Percentiles rank a stretch among this genome's conserved stretches.
These are phyloP conservation scores for Pseudogymnoascus sp. DNA, from an alignment of 2,329 filamentous ascomycete species.

Conservation along the genomic window DNA sequence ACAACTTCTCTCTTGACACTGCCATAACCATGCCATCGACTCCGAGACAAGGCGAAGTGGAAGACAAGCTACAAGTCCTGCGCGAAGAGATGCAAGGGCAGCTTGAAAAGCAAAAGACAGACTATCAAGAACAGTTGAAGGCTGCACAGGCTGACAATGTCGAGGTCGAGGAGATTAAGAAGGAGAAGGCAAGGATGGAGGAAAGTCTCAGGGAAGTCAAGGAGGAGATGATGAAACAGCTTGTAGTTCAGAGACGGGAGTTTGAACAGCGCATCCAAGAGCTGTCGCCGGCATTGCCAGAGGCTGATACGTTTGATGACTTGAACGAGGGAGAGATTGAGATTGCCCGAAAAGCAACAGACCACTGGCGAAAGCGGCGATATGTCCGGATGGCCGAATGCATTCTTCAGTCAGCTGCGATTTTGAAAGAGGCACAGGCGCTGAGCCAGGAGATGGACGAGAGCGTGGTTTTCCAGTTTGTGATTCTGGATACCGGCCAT, in stretches of 20 bases:
- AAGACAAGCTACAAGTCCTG: constrained; percentile 64
- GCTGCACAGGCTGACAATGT: constrained; percentile 64
- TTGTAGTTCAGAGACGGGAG: constrained; percentile 72
- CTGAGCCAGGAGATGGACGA: constrained; percentile 97
- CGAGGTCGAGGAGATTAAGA: constrained; percentile 74
- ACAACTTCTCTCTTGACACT: constrained; percentile 94
- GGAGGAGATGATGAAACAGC: constrained; percentile 78
- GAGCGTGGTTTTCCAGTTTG: constrained; percentile 88
- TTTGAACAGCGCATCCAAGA: constrained; percentile 80
- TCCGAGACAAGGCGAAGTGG: constrained; percentile 67
- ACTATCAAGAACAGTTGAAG: constrained; percentile 70
- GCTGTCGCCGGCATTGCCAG: constrained; percentile 46
- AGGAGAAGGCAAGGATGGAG: constrained; percentile 79
- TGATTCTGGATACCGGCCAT: constrained; percentile 81
- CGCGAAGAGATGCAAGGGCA: constrained; percentile 77
- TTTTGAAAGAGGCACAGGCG: constrained; percentile 90
- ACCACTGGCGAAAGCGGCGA: constrained; percentile 72
- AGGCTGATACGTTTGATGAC: constrained; percentile 27
- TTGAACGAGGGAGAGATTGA: constrained; percentile 65
- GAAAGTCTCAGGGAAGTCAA: constrained; percentile 69
- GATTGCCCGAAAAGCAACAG: constrained; percentile 56
- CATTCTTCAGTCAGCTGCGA: constrained; percentile 77
- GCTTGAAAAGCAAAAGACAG: constrained; percentile 74
- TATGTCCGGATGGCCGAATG: constrained; percentile 92
- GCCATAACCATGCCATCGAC: constrained; percentile 90